Base-by-base conservation (phyloP, 495 filamentous ascomycete species). In the Annulohypoxylon bovei region DNA sequence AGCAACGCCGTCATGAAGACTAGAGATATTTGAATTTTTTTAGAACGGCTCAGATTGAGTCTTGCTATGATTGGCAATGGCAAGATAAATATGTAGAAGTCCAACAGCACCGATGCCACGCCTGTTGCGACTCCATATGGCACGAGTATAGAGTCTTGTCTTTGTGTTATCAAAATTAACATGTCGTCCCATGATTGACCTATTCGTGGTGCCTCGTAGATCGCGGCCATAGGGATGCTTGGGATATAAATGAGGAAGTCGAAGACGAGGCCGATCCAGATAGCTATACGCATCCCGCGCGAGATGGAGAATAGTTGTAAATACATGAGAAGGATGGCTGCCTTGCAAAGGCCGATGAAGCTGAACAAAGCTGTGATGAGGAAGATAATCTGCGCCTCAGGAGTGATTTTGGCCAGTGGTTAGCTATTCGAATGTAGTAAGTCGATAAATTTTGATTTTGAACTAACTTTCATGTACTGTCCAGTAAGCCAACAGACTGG, bases 401-500 rank as follows among this genome's bases (percentile, higher is more conserved):
- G n/a, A n/a, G n/a, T n/a, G n/a, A n/a, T n/a, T n/a, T n/a, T n/a
- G n/a, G n/a, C n/a, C n/a, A n/a, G n/a, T n/a, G n/a, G n/a, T n/a
- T n/a, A n/a, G n/a, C n/a, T n/a, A n/a, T n/a, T n/a, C n/a, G n/a
- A n/a, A n/a, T n/a, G n/a, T 59, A 2, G 6, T 16, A 35, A 35
- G 35, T 35, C 2, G 7, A 40, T 27, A 20, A 28, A 52, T 42
- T 2, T 16, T 6, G 4, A 25, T 25, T 23, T 8, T 25, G 3
- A 25, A 9, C 42, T 60, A 44, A 62, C 72, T 32, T 30, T 49
- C 40, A 49, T 69, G 71, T 20, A 39, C 50, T 62, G 2, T 75
- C 60, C 33, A 76, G 62, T 14, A 77, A 58, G 59, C 70, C 72
- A 56, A 73, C 73, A 42, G 63, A 50, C 39, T 3, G 46, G 39